Evolutionary conservation across 2,329 filamentous ascomycete species (phyloP), one percentile per base, ranked within the genome.

Genomic region (Trichophyton rubrum): DNA sequence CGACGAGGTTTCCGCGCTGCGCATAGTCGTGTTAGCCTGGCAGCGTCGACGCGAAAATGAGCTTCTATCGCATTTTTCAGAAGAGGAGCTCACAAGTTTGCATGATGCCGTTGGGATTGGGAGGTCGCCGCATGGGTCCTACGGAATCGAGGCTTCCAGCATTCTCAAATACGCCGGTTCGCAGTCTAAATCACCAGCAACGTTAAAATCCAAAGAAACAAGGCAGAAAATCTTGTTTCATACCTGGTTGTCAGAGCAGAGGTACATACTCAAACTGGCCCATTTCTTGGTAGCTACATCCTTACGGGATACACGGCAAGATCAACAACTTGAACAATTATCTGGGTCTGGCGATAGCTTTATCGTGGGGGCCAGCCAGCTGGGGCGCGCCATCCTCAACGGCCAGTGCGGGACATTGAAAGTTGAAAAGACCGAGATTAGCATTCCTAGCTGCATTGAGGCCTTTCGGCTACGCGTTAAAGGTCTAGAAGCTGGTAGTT

Each of bases 1-100:
- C 65, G 90, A 93, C 72, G 85, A 96, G 71, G 78, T 93, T 49
- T 83, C 86, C 11, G 90, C 92, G 27, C 78, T 99, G 68, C 84
- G 93, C 62, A 79, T 95, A 49, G 86, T 86, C 2, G 77, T 95
- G 5, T 75, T 93, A 53, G 93, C 97, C 79, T 88, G 87, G 79
- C 92, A 97, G 74, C 83, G 82, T 64, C 84, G 90, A 40, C 78
- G 90, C n/a, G 79, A 83, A n/a, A 79, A 80, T 53, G 85, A 90
- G 67, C 80, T 96, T 1, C 78, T 85, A 47, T 82, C 82, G 13
- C 83, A 85, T 1, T 83, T 92, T 61, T 90, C 89, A 0, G 85
- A 86, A 55, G 89, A 93, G 66, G 89, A 95, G 77, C 79, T 85
- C 15, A 80, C 85, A 60, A 90, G 89, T 67, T 75, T 95, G 53